Percentiles rank a stretch among this genome's conserved stretches.
These are phyloP conservation scores for Fusarium gaditjirri DNA, from an alignment of 2,329 filamentous ascomycete species.

Conservation along the genomic window DNA sequence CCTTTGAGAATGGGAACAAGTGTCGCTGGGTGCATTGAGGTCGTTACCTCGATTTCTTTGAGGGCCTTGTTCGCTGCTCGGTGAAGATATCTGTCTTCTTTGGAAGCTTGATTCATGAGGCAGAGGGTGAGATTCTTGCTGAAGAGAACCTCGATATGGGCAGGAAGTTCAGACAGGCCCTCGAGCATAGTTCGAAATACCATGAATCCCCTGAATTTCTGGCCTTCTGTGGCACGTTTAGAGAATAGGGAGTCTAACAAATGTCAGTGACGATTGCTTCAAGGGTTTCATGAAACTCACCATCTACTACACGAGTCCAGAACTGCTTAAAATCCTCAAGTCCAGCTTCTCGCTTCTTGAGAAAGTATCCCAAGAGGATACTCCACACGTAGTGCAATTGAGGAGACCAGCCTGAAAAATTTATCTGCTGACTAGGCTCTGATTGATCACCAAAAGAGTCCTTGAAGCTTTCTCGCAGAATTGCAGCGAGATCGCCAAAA, in stretches of 20 bases:
- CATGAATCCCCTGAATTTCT: constrained; percentile 92
- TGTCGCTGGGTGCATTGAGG: constrained; percentile 68
- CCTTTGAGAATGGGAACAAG: constrained; percentile 70
- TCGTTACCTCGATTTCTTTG: constrained; percentile 74
- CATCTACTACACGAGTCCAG: constrained; percentile 88
- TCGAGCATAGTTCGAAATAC: constrained; percentile 82
- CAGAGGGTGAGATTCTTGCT: constrained; percentile 85
- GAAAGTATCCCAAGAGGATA: constrained; percentile 71
- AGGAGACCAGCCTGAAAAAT: constrained; percentile 80
- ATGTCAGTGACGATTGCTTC: constrained; percentile 35
- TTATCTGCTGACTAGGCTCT: constrained; percentile 57
- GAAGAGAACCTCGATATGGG: constrained; percentile 71
- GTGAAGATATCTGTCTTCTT: constrained; percentile 82
- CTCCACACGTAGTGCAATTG: constrained; percentile 92
- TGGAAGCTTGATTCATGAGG: constrained; percentile 83
- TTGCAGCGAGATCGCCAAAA: constrained; percentile 74
- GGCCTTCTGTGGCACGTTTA: constrained; percentile 81
- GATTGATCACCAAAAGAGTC: constrained; percentile 60
- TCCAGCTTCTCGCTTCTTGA: constrained; percentile 51
- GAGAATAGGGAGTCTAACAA: constrained; percentile 81
- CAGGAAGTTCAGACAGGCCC: constrained; percentile 57
- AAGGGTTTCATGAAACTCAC: constrained; percentile 60
- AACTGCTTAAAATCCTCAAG: constrained; percentile 75
- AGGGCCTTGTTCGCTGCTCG: constrained; percentile 80
- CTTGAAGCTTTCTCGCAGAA: constrained; percentile 79